Conservation (phyloP, 345 rosid species). For the Murraya paniculata region DNA sequence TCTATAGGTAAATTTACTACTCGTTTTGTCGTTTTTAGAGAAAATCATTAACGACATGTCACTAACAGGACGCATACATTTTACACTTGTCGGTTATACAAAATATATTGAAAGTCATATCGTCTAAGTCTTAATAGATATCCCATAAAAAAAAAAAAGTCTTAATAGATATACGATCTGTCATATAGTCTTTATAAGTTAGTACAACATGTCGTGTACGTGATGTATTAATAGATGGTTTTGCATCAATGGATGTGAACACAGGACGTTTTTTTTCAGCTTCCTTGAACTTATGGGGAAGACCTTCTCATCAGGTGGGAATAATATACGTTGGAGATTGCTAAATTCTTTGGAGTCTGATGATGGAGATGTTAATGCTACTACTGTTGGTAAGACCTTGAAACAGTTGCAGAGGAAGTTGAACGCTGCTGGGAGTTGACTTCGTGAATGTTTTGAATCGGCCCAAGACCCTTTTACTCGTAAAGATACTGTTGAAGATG, state of each 20-base stretch:
- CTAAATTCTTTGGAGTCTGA: constrained; percentile 30
- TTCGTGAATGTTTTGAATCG: constrained; percentile 73
- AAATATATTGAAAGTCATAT: too few relatives aligned
- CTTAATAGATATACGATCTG: too few relatives aligned
- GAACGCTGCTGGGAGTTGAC: constrained; percentile 33
- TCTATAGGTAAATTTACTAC: too few relatives aligned
- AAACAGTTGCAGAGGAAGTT: constrained; percentile 37
- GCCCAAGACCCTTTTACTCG: constrained; percentile 40
- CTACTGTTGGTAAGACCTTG: background rate
- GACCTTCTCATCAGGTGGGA: constrained; percentile 33
- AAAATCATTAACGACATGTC: too few relatives aligned
- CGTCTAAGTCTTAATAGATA: too few relatives aligned
- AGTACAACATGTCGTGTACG: too few relatives aligned
- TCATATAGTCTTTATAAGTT: too few relatives aligned
- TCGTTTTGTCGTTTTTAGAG: too few relatives aligned
- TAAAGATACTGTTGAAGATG: constrained; percentile 56
- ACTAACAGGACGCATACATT: too few relatives aligned
- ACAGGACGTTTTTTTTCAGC: constrained; percentile 16
- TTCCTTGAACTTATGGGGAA: constrained; percentile 52
- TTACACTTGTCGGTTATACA: too few relatives aligned
- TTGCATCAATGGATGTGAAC: constrained; percentile 49
- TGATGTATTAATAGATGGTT: constrained; percentile 33
- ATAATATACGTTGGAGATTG: too few relatives aligned
- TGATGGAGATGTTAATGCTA: background rate
- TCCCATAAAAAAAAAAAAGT: too few relatives aligned